These are phyloP conservation scores for Moringa oleifera DNA, from an alignment of 345 rosid genomes.

Conservation along the genomic window DNA sequence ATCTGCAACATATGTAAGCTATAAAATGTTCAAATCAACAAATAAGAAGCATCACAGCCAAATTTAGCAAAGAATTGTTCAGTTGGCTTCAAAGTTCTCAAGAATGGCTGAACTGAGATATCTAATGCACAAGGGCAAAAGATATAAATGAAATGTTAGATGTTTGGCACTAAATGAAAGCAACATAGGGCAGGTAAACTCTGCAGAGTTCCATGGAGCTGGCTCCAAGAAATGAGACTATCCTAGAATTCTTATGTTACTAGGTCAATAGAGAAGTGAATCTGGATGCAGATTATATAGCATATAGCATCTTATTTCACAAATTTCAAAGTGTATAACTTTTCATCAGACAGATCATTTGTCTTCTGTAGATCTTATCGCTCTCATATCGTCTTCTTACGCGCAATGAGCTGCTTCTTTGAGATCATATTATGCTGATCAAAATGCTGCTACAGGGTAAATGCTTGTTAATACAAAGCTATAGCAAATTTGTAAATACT, in stretches of 20 bases:
- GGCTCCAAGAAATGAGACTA: too few relatives aligned
- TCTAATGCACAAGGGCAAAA: background rate
- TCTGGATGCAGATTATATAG: background rate
- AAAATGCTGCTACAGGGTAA: background rate
- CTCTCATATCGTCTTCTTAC: background rate
- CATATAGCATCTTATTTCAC: background rate
- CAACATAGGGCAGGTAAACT: background rate
- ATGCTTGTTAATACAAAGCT: background rate
- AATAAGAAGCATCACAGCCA: background rate
- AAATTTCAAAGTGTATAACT: background rate
- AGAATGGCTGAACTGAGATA: background rate
- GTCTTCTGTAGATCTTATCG: background rate
- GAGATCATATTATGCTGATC: too few relatives aligned
- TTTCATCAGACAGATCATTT: too few relatives aligned
- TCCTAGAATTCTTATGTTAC: too few relatives aligned
- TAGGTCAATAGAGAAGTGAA: too few relatives aligned
- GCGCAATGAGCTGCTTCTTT: background rate
- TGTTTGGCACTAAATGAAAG: background rate
- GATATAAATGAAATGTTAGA: background rate
- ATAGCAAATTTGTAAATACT: background rate
- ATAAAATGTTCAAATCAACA: background rate
- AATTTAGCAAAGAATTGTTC: background rate
- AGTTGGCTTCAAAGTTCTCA: background rate
- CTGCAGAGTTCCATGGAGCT: background rate
- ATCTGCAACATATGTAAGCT: conserved; percentile 19